Conservation (phyloP, 2,329 filamentous ascomycete species). For the Lomentospora prolificans region DNA sequence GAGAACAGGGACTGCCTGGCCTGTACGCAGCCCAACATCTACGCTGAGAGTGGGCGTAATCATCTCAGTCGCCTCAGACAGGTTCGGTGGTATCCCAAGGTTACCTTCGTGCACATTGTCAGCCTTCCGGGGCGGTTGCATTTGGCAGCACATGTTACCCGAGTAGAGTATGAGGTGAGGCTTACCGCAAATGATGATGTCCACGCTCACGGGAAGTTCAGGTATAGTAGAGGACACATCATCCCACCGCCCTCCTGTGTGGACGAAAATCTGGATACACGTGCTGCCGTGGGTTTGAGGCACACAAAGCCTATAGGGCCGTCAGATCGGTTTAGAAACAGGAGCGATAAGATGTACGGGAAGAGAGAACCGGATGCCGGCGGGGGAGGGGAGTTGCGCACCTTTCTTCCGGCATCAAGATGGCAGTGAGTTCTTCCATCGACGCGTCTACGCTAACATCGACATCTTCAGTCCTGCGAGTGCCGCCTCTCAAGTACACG, state of each 20-base stretch:
- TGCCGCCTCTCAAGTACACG: conserved; percentile 8
- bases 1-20: conserved; percentile 5
- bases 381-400: conserved; percentile 1
- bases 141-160: too few relatives aligned
- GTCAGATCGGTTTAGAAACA: conserved; percentile 1
- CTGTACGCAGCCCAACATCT: background rate
- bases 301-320: conserved; percentile 6
- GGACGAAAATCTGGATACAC: conserved; percentile 9
- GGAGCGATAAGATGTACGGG: background rate
- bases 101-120: conserved; percentile 4
- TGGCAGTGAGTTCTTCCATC: conserved; percentile 2
- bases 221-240: conserved; percentile 1
- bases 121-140: background rate
- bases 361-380: background rate
- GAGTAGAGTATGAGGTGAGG: background rate
- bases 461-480: conserved; percentile 7
- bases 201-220: conserved; percentile 6
- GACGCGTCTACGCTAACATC: conserved; percentile 7
- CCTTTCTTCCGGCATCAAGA: conserved; percentile 5
- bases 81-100: background rate
- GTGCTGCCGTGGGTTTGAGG: conserved; percentile 4
- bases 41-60: conserved; percentile 3
- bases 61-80: conserved; percentile 1
- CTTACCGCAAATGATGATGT: conserved; percentile 9
- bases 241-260: conserved; percentile 8